Conservation (phyloP, 2,329 filamentous ascomycete genomes). For the Penicillium sp. region DNA sequence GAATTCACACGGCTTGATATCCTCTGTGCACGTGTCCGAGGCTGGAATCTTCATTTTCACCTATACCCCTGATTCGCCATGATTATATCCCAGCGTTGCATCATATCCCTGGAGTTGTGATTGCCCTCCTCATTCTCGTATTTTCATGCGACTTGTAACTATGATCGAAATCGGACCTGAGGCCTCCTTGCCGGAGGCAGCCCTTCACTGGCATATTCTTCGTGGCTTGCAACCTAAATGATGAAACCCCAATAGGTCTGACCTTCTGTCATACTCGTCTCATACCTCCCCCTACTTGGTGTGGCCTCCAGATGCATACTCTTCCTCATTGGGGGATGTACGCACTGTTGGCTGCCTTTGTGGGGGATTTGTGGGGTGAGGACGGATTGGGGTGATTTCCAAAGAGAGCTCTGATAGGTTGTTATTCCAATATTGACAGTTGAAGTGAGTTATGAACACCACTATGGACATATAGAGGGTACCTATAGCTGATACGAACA, state of each 20-base stretch:
- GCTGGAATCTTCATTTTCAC: not conserved
- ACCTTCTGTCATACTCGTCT: conserved; percentile 16
- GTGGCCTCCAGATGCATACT: conserved; percentile 32
- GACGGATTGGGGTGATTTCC: conserved; percentile 30
- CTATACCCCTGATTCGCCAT: not conserved
- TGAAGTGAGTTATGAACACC: not conserved
- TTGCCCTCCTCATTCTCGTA: not conserved
- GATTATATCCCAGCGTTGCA: not conserved
- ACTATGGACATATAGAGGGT: not conserved
- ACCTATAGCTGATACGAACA: too few relatives aligned
- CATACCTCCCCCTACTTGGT: conserved; percentile 5
- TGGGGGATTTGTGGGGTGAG: conserved; percentile 2
- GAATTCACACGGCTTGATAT: not conserved
- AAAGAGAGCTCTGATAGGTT: conserved; percentile 45
- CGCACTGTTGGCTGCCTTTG: conserved; percentile 21
- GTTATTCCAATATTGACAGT: not conserved
- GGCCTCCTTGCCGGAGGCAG: not conserved
- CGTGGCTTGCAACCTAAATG: conserved; percentile 25
- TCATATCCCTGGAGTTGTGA: not conserved
- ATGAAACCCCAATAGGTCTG: conserved; percentile 34
- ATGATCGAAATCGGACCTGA: not conserved
- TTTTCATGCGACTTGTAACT: not conserved
- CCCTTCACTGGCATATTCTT: not conserved
- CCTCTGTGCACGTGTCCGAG: not conserved
- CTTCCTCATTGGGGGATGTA: conserved; percentile 26